These are phyloP conservation scores for Suillus clintonianus DNA, from an alignment of 768 basidiomycete species.

Conservation along the genomic window DNA sequence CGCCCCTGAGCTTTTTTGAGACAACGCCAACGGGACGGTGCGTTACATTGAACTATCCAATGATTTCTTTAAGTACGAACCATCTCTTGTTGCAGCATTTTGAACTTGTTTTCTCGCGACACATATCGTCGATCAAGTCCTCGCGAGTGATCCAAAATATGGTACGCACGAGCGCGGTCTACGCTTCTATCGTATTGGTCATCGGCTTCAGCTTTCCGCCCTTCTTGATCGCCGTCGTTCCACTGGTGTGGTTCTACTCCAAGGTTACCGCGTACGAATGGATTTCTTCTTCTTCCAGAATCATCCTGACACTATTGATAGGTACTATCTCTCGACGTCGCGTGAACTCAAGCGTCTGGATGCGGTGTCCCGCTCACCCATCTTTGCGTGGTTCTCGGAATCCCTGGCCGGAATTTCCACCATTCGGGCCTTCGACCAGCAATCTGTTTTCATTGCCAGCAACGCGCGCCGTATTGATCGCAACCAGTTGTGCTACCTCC, in stretches of 20 bases:
- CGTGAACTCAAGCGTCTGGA: slow-evolving; percentile 89
- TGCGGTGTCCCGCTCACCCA: slow-evolving; percentile 86
- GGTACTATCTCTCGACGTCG: slow-evolving; percentile 86
- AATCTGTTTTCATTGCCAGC: slow-evolving; percentile 61
- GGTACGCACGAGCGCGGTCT: slow-evolving; percentile 62
- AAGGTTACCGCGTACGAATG: slow-evolving; percentile 71
- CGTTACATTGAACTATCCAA: slow-evolving; percentile 10
- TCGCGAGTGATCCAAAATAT: slow-evolving; percentile 74
- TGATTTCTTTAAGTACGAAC: not conserved
- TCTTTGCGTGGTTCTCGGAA: slow-evolving; percentile 89
- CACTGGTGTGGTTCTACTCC: slow-evolving; percentile 78
- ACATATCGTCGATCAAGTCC: slow-evolving; percentile 80
- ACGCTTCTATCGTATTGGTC: slow-evolving; percentile 64
- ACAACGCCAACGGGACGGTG: slow-evolving; percentile 83
- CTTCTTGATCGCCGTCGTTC: slow-evolving; percentile 75
- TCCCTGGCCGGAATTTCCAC: slow-evolving; percentile 75
- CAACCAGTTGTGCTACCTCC: slow-evolving; percentile 79
- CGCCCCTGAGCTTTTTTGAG: slow-evolving; percentile 90
- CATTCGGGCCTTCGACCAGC: slow-evolving; percentile 79
- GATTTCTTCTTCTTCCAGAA: not conserved
- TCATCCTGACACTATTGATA: slow-evolving; percentile 25
- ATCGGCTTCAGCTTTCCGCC: slow-evolving; percentile 82
- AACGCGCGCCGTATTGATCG: slow-evolving; percentile 80
- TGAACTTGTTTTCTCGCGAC: slow-evolving; percentile 92
- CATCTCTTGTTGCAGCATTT: slow-evolving; percentile 47